Percentiles rank a stretch among this genome's conserved stretches.
Evolutionary conservation across 2,329 filamentous ascomycete species (phyloP).

Genomic region (Cytospora piceae): DNA sequence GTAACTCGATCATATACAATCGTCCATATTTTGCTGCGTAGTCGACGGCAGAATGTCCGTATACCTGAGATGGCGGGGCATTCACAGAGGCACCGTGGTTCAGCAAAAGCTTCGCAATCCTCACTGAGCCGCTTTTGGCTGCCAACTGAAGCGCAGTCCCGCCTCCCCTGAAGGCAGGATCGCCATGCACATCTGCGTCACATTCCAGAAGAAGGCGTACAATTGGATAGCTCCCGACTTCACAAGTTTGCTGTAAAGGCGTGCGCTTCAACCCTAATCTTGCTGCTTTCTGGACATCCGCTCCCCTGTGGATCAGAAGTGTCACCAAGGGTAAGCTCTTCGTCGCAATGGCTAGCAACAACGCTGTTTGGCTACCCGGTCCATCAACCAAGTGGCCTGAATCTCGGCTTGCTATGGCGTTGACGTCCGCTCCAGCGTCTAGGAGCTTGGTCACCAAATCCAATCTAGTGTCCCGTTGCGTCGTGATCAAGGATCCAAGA

Average conservation of each 20-base stretch:
- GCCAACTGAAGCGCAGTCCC: conserved; percentile 8
- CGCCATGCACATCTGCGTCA: neutral
- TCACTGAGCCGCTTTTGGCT: neutral
- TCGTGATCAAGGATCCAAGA: neutral
- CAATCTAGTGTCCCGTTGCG: neutral
- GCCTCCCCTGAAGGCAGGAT: neutral
- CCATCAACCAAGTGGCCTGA: neutral
- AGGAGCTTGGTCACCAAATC: neutral
- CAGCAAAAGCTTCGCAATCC: neutral
- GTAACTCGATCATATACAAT: neutral
- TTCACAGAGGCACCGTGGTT: neutral
- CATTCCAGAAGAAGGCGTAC: neutral
- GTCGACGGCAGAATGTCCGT: conserved; percentile 2
- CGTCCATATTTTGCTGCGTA: conserved; percentile 5
- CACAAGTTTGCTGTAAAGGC: conserved; percentile 4
- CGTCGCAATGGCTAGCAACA: neutral
- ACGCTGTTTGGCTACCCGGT: neutral
- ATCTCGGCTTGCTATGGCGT: neutral
- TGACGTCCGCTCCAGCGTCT: neutral
- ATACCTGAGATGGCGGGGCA: neutral
- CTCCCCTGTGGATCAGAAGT: neutral
- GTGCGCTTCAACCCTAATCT: conserved; percentile 1
- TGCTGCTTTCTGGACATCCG: neutral
- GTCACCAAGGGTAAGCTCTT: neutral
- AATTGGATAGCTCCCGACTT: neutral